Evolutionary conservation across 1,284 basidiomycete genomes (phyloP), one percentile per base, ranked within the genome.

Genomic region (Volvariella volvacea): DNA sequence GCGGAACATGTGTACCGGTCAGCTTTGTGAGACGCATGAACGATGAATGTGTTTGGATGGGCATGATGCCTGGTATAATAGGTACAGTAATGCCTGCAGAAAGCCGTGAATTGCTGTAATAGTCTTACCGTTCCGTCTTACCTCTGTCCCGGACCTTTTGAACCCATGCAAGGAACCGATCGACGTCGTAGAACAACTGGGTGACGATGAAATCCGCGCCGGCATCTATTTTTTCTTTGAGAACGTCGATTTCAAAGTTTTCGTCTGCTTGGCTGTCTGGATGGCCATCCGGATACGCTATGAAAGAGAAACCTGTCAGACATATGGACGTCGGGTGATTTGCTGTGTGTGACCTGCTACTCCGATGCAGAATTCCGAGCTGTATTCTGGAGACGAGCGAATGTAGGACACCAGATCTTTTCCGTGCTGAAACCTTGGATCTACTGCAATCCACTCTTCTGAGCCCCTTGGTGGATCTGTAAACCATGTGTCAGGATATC

Each of bases 181-280:
- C 83, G 28, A 88, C 83, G 55, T 98, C 94, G 68, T 99, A 99
- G 66, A 99, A 99, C 44, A 99, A 76, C 59, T 99, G 96, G 0
- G 96, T 98, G 49, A 99, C 77, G 53, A 99, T 91, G 62, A 94
- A 97, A 51, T 96, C 87, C 1, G 94, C 93, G 3, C 96, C 96
- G 0, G 92, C 92, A 50, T 97, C 89, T 22, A 98, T 83, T 66
- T 99, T 99, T 36, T 76, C 74, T 65, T 92, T 92, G 48, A 99
- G 71, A 55, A 83, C 73, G 2, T 73, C 65, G 16, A 99, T 72
- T 55, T 95, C 88, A n/a, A 68, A 68, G 42, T 89, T 82, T 50
- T 80, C 79, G 43, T 71, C 69, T 3, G 68, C 63, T 17, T 76
- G 67, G 37, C 74, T 75, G 55, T 92, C 87, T 3, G 83, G 74